These are phyloP conservation scores for Lachnellula arida DNA, from an alignment of 2,329 filamentous ascomycete genomes.

Conservation along the genomic window DNA sequence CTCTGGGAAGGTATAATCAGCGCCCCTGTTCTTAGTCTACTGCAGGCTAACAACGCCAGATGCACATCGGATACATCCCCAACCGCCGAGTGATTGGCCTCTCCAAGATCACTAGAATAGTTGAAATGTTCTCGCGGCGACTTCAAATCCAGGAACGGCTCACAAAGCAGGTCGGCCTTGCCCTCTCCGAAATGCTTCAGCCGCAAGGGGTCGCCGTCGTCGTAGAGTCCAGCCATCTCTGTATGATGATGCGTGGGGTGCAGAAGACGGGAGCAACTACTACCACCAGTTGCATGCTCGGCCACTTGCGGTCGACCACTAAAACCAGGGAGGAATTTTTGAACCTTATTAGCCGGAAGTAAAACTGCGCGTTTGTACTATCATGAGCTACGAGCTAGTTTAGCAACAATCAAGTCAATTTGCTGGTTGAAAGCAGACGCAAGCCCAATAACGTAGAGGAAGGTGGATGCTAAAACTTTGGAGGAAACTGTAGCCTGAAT, in stretches of 20 bases:
- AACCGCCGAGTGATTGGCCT: constrained; percentile 83
- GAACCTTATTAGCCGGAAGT: no score
- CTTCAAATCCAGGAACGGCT: constrained; percentile 91
- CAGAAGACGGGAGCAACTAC: constrained; percentile 62
- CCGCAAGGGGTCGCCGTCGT: constrained; percentile 93
- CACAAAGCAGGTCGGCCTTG: constrained; percentile 87
- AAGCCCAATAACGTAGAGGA: no score
- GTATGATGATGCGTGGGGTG: constrained; percentile 73
- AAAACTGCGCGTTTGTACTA: no score
- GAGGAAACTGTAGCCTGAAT: no score
- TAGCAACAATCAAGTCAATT: no score
- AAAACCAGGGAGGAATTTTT: no score
- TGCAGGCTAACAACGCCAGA: constrained; percentile 45
- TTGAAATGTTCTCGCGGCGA: constrained; percentile 88
- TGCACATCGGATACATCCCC: constrained; percentile 97
- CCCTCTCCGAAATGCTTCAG: constrained; percentile 81
- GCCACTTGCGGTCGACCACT: no score
- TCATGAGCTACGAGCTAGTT: no score
- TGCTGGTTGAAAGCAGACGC: no score
- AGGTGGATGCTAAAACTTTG: no score
- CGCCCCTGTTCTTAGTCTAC: constrained; percentile 6
- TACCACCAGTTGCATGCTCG: constrained; percentile 58
- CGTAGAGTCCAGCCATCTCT: constrained; percentile 90
- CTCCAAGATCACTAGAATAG: constrained; percentile 88
- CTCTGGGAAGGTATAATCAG: constrained; percentile 68